Conservation (phyloP, 305 asterid genomes). For the Solanum hybrid region DNA sequence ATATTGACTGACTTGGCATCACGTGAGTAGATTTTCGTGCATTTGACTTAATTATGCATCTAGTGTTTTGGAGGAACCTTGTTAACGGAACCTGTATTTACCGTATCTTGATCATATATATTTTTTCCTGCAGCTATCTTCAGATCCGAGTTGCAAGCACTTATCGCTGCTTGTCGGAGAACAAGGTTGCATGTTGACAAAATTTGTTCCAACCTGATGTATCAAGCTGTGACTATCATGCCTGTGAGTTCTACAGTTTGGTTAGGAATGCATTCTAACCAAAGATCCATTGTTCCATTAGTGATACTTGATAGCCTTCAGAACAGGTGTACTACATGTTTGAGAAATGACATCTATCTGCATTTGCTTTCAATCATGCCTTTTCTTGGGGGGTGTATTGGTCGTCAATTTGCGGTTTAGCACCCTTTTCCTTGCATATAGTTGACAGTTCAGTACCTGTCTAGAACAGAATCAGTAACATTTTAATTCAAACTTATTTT, state of each 20-base stretch:
- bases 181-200: conserved; percentile 60
- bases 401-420: not conserved
- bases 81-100: not conserved
- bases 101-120: not conserved
- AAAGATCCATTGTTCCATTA: not conserved
- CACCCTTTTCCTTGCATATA: not conserved
- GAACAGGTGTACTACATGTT: not conserved
- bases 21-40: conserved; percentile 35
- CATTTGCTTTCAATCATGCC: not conserved
- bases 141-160: conserved; percentile 63
- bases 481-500: not conserved
- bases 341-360: not conserved
- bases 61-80: not conserved
- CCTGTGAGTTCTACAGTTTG: conserved; percentile 43
- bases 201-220: conserved; percentile 37
- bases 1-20: conserved; percentile 44
- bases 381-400: not conserved
- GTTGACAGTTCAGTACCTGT: not conserved
- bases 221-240: conserved; percentile 46
- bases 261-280: not conserved
- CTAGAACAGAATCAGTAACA: not conserved
- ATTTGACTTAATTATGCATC: not conserved
- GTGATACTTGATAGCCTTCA: not conserved
- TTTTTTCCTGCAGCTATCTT: conserved; percentile 39
- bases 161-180: conserved; percentile 62